A percentile compares a stretch with the other conserved stretches of the same genome.
Conservation (phyloP, 2,329 filamentous ascomycete species). For the Pestalotiopsis sp. region DNA sequence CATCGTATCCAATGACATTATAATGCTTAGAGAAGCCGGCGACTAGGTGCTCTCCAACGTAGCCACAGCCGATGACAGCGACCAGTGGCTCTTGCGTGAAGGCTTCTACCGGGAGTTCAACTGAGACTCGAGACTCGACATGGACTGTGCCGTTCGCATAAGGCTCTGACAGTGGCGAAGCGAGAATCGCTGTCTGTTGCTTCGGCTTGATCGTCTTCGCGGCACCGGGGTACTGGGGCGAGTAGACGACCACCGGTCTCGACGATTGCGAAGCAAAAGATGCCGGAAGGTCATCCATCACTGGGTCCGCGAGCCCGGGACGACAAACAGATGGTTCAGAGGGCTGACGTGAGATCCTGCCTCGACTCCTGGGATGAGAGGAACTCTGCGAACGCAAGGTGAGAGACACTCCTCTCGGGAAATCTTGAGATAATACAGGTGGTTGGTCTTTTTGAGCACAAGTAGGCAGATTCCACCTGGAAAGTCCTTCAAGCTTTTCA, state of each 20-base stretch:
- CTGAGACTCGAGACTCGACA: not conserved
- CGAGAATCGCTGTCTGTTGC: not conserved
- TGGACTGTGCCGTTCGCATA: not conserved
- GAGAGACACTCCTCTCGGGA: no score
- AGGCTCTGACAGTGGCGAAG: not conserved
- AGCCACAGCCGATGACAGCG: conserved; percentile 54
- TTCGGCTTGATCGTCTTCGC: not conserved
- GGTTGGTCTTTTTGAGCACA: no score
- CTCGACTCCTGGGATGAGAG: no score
- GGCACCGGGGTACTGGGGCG: not conserved
- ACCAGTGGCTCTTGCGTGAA: conserved; percentile 35
- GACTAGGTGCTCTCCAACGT: conserved; percentile 53
- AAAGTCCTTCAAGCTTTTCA: not conserved
- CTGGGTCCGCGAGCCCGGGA: no score
- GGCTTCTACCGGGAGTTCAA: conserved; percentile 3
- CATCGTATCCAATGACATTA: conserved; percentile 49
- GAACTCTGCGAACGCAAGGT: no score
- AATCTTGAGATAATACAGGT: no score
- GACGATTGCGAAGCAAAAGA: no score
- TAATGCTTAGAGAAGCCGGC: conserved; percentile 41
- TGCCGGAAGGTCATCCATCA: no score
- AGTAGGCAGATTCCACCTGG: no score
- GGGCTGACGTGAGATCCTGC: no score
- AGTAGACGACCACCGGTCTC: no score
- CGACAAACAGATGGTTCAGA: no score